Evolutionary conservation across 345 rosid genomes (phyloP).

Genomic region (Clausena lansium): DNA sequence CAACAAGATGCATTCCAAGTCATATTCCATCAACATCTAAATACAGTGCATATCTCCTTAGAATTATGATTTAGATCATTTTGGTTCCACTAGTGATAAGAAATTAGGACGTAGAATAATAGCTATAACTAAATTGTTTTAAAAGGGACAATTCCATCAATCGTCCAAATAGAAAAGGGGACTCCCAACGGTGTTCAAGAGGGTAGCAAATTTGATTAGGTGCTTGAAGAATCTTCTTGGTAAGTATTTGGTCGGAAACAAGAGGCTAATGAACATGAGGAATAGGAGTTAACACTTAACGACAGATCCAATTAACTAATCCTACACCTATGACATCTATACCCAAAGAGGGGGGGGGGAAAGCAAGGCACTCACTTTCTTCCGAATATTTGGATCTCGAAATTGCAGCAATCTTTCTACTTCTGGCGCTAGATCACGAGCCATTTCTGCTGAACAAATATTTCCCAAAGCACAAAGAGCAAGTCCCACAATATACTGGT

Average conservation of each 20-base stretch:
- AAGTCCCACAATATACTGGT: constrained; percentile 97
- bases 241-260: background rate
- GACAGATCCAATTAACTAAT: background rate
- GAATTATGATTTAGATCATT: background rate
- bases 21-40: background rate
- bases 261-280: background rate
- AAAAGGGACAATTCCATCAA: background rate
- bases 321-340: background rate
- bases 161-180: background rate
- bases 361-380: constrained; percentile 57
- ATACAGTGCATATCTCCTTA: background rate
- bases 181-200: background rate
- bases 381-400: constrained; percentile 98
- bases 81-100: background rate
- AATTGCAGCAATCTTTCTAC: constrained; percentile 94
- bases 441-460: constrained; percentile 98
- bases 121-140: background rate
- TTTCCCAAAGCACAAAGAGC: constrained; percentile 99
- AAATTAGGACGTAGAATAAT: background rate
- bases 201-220: background rate
- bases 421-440: constrained; percentile 99
- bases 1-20: background rate
- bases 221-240: background rate
- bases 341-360: background rate
- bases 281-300: background rate